These are phyloP conservation scores for Heliamphora exappendiculata DNA, from an alignment of 148 eudicot genomes.

Conservation along the genomic window DNA sequence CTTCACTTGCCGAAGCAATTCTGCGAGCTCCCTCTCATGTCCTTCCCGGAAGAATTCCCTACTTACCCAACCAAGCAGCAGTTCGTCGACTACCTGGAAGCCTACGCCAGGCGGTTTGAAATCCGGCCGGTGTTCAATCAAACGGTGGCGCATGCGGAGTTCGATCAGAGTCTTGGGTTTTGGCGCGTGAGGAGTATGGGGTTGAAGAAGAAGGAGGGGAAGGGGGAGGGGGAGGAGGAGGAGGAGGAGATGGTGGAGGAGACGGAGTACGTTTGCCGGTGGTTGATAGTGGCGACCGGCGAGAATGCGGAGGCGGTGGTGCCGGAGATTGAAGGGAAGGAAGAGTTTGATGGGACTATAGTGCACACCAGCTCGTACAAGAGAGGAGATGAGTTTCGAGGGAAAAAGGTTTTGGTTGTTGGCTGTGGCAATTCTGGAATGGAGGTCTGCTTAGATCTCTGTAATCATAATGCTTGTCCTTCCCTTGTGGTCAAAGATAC, in stretches of 20 bases:
- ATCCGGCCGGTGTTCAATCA: conserved; percentile 38
- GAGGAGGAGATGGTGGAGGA: conserved; percentile 16
- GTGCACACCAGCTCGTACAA: conserved; percentile 60
- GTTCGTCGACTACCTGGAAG: conserved; percentile 46
- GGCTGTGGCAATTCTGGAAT: conserved; percentile 93
- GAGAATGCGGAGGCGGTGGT: conserved; percentile 79
- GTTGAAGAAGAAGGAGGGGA: no score
- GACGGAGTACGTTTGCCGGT: conserved; percentile 44
- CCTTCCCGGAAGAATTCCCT: conserved; percentile 52
- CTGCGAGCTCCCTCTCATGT: conserved; percentile 60
- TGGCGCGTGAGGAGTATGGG: conserved; percentile 43
- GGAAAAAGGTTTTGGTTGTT: conserved; percentile 68
- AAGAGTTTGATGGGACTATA: conserved; percentile 36
- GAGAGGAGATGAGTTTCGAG: conserved; percentile 50
- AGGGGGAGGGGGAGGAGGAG: no score
- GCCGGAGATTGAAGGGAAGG: conserved; percentile 59
- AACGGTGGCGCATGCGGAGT: conserved; percentile 41
- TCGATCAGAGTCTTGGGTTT: conserved; percentile 38
- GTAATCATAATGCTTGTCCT: conserved; percentile 59
- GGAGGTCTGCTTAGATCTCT: conserved; percentile 90
- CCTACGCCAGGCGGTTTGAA: conserved; percentile 36
- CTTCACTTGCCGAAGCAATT: conserved; percentile 63
- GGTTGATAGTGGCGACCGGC: conserved; percentile 85
- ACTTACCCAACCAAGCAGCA: conserved; percentile 58
- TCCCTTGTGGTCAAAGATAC: conserved; percentile 73